These are phyloP conservation scores for Thermothelomyces thermophilus DNA, from an alignment of 2,329 filamentous ascomycete species.

Conservation along the genomic window DNA sequence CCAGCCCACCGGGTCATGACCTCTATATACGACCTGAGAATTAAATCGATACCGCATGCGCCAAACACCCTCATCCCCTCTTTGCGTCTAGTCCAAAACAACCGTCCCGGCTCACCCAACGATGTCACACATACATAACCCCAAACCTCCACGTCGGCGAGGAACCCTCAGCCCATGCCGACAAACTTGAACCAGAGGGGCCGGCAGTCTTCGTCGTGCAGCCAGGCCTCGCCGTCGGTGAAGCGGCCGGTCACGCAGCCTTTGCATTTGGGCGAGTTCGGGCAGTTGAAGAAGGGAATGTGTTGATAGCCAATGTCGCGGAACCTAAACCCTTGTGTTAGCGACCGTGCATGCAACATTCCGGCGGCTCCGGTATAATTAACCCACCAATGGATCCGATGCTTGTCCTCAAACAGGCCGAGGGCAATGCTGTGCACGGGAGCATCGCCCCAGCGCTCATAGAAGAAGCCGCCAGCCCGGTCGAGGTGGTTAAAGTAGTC, in stretches of 20 bases:
- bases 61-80: slow-evolving; percentile 19
- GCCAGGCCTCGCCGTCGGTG: slow-evolving; percentile 78
- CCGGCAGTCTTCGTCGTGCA: slow-evolving; percentile 87
- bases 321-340: slow-evolving; percentile 58
- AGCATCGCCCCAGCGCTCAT: slow-evolving; percentile 96
- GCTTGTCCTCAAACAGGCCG: slow-evolving; percentile 84
- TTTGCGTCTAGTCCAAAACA: slow-evolving; percentile 20
- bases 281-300: slow-evolving; percentile 97
- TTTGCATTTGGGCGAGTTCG: slow-evolving; percentile 88
- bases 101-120: slow-evolving; percentile 2
- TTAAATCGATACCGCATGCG: slow-evolving; percentile 16
- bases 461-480: slow-evolving; percentile 92
- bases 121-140: slow-evolving; percentile 10
- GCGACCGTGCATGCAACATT: not conserved
- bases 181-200: slow-evolving; percentile 97
- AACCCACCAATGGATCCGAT: slow-evolving; percentile 85
- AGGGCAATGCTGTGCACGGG: slow-evolving; percentile 93
- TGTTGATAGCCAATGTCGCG: slow-evolving; percentile 98
- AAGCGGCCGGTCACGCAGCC: slow-evolving; percentile 82
- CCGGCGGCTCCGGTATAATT: too few relatives aligned
- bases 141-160: not conserved
- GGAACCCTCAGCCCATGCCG: slow-evolving; percentile 58
- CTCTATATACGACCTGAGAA: slow-evolving; percentile 6
- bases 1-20: slow-evolving; percentile 1
- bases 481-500: slow-evolving; percentile 97